Conservation (phyloP, 2,329 filamentous ascomycete species). For the Pestalotiopsis sp. region DNA sequence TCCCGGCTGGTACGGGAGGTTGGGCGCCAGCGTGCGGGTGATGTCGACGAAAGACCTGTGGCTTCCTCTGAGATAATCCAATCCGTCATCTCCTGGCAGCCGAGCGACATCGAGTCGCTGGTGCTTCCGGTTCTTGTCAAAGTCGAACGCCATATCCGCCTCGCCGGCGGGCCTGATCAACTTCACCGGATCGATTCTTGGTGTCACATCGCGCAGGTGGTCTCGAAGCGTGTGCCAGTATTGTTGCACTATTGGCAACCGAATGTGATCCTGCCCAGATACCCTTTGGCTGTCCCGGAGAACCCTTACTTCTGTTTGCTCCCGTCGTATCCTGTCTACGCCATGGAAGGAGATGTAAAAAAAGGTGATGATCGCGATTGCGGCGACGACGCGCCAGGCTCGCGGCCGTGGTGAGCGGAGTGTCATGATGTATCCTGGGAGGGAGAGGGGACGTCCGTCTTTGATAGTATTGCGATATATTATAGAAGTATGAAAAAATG, state of each 20-base stretch:
- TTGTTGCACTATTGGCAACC: slow-evolving; percentile 6
- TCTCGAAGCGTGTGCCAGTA: slow-evolving; percentile 17
- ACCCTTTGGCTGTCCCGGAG: not conserved
- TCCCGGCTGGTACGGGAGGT: slow-evolving; percentile 31
- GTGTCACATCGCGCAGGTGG: slow-evolving; percentile 11
- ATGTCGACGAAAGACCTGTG: slow-evolving; percentile 25
- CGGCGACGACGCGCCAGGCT: not conserved
- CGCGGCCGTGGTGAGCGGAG: not conserved
- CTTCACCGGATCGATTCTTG: slow-evolving; percentile 12
- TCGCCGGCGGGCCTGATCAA: not conserved
- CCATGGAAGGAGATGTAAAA: not conserved
- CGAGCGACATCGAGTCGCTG: slow-evolving; percentile 17
- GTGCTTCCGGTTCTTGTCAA: slow-evolving; percentile 8
- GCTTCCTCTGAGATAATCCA: slow-evolving; percentile 10
- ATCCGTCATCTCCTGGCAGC: slow-evolving; percentile 6
- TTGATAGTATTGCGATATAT: not conserved
- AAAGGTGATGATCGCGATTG: not conserved
- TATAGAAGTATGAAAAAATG: not conserved
- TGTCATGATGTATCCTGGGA: not conserved
- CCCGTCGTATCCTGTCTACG: not conserved
- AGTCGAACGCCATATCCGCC: slow-evolving; percentile 16
- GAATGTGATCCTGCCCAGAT: slow-evolving; percentile 15
- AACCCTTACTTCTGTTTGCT: not conserved
- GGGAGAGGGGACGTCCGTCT: not conserved
- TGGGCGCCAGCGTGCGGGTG: slow-evolving; percentile 30